A percentile compares a stretch with the other conserved stretches of the same genome.
phyloP scores from a whole-genome alignment of 2,329 filamentous ascomycete species.

The Xylaria sp. region DNA sequence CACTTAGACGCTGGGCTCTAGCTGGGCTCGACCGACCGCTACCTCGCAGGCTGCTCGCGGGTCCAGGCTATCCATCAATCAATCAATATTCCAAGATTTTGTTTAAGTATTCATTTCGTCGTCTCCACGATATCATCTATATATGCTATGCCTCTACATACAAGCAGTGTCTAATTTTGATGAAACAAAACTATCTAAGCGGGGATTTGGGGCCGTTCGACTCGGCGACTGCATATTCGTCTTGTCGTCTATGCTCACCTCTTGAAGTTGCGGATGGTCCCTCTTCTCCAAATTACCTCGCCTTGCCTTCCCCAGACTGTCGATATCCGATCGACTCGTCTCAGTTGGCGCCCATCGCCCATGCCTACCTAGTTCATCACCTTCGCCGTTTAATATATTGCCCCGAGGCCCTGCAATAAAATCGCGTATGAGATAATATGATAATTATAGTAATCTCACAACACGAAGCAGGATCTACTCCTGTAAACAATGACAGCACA shows the following conservation, averaged over 20 bases:
- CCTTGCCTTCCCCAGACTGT: background rate
- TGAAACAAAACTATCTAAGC: background rate
- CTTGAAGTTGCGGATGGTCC: background rate
- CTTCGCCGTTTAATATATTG: too few species aligned
- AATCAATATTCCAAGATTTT: background rate
- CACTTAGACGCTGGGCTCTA: background rate
- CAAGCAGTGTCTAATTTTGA: background rate
- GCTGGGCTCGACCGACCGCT: too few species aligned
- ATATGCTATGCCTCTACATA: background rate
- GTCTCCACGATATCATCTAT: background rate
- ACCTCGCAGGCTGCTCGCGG: background rate
- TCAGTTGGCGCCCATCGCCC: conserved; percentile 4
- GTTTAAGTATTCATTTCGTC: background rate
- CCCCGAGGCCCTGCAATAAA: background rate
- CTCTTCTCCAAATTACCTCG: background rate
- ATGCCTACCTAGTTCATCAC: too few species aligned
- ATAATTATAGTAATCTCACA: background rate
- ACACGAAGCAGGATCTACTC: background rate
- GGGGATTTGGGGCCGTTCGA: background rate
- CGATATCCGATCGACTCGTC: conserved; percentile 17
- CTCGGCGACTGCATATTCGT: background rate
- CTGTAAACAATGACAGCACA: conserved; percentile 32
- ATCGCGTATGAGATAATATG: background rate
- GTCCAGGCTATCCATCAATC: background rate
- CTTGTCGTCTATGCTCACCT: too few species aligned